Conservation (phyloP, 116 monocot species). For the Cymodocea nodosa region DNA sequence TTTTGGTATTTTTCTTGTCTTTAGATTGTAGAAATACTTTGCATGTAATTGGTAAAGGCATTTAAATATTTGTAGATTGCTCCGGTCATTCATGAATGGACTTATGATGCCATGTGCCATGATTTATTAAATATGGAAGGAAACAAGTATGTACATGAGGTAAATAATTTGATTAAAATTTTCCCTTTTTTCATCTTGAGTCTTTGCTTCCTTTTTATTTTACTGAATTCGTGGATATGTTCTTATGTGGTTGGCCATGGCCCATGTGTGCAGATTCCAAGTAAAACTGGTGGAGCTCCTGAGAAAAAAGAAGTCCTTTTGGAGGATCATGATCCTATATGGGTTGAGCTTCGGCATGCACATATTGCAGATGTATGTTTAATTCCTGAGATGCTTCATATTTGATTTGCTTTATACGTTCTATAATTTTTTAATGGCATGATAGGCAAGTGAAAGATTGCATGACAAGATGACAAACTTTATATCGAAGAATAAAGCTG, state of each 20-base stretch:
- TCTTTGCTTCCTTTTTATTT: not conserved
- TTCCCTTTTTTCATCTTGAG: not conserved
- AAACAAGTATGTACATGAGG: conserved; percentile 87
- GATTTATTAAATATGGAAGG: conserved; percentile 90
- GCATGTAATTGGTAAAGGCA: not conserved
- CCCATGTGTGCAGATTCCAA: conserved; percentile 34
- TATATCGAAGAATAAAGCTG: conserved; percentile 88
- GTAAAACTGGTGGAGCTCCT: conserved; percentile 50
- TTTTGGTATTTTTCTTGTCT: not conserved
- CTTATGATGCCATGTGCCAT: conserved; percentile 99
- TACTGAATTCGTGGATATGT: not conserved
- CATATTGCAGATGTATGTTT: conserved; percentile 95
- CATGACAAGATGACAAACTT: conserved; percentile 90
- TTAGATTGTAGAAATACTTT: not conserved
- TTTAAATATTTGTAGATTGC: conserved; percentile 49
- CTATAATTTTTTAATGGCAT: not conserved
- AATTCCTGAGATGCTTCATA: not conserved
- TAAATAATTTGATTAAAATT: not conserved
- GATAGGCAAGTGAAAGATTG: conserved; percentile 91
- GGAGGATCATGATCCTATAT: conserved; percentile 94
- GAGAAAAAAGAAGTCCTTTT: conserved; percentile 82
- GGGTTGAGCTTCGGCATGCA: conserved; percentile 95
- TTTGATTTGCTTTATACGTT: not conserved
- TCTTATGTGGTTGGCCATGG: not conserved
- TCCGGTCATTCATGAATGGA: conserved; percentile 98